Base-by-base conservation (phyloP, 208 protist genomes). In the Angomonas desouzai region DNA sequence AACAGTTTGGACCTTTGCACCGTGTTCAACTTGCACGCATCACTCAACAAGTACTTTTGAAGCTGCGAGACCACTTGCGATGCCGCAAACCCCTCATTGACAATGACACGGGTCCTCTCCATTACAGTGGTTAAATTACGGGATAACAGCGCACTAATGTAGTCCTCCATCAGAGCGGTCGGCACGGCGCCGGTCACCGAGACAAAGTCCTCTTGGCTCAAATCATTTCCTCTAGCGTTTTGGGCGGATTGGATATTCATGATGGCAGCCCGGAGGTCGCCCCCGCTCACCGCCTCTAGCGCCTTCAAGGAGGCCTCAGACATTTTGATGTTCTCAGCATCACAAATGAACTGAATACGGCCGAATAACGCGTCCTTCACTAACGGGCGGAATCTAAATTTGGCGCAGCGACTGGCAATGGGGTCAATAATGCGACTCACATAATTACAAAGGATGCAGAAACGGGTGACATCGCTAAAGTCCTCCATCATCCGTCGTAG, bases 371-470 rank as follows among this genome's bases (percentile, higher is more conserved):
- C 74, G 0, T 79, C 75, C 30, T 81, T 74, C 7, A 92, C 74
- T 2, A 99, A 76, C 32, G 98, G 90, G 70, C 96, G 96, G 74
- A 99, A 99, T 16, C 98, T 83, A 64, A 99, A 99, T 80, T 99
- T 99, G 40, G 98, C 98, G 74, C 99, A 99, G 16, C 99, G 87
- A 51, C 98, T 99, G 18, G 97, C 81, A 27, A 99, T 92, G 2
- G 99, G 98, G 69, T 99, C 97, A 58, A 99, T 99, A 61, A 99
- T 99, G 30, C 89, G 90, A 34, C 79, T 96, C 0, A 99, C 91
- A 76, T 99, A 99, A 82, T 99, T 99, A 79, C 99, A 99, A 30
- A 99, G 87, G 55, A 99, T 90, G 79, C 98, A 99, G 75, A 99
- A 99, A 34, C 99, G 87, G 0, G 99, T 99, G 7, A 98, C 95